A percentile compares a stretch with the other conserved stretches of the same genome.
Evolutionary conservation across 371 early-diverging fungal species (phyloP).

Genomic region (Gilbertella persicaria): DNA sequence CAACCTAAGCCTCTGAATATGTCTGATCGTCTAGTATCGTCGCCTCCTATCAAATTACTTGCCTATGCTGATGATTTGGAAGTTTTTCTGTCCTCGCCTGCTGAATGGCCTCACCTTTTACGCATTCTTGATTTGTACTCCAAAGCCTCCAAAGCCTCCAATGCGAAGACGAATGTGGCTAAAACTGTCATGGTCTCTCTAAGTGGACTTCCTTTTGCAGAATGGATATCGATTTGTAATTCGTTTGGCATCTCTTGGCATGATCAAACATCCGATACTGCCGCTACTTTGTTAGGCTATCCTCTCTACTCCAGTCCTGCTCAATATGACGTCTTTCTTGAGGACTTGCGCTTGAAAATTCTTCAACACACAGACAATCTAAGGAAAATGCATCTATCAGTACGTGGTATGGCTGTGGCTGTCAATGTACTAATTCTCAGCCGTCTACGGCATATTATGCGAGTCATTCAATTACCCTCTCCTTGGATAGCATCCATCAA

Average conservation of each 20-base stretch:
- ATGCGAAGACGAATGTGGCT: conserved; percentile 13
- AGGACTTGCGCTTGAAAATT: too few species aligned
- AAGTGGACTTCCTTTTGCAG: neutral
- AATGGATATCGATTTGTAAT: neutral
- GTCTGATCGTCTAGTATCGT: conserved; percentile 17
- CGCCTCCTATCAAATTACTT: conserved; percentile 12
- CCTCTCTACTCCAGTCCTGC: too few species aligned
- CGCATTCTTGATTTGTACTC: neutral
- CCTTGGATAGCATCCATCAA: neutral
- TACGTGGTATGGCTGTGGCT: too few species aligned
- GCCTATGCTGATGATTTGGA: conserved; percentile 25
- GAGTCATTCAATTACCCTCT: neutral
- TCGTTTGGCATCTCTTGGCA: neutral
- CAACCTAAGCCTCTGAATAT: conserved; percentile 22
- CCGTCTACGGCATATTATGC: conserved; percentile 2
- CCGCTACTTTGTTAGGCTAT: conserved; percentile 14
- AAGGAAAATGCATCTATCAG: too few species aligned
- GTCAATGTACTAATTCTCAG: too few species aligned
- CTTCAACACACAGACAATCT: too few species aligned
- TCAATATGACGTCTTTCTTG: too few species aligned
- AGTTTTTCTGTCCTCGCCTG: conserved; percentile 13
- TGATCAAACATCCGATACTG: neutral
- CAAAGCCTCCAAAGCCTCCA: conserved; percentile 11
- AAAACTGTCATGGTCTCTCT: conserved; percentile 17
- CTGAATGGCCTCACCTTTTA: neutral